These are phyloP conservation scores for Leptographium lundbergii DNA, from an alignment of 2,329 filamentous ascomycete genomes.

Conservation along the genomic window DNA sequence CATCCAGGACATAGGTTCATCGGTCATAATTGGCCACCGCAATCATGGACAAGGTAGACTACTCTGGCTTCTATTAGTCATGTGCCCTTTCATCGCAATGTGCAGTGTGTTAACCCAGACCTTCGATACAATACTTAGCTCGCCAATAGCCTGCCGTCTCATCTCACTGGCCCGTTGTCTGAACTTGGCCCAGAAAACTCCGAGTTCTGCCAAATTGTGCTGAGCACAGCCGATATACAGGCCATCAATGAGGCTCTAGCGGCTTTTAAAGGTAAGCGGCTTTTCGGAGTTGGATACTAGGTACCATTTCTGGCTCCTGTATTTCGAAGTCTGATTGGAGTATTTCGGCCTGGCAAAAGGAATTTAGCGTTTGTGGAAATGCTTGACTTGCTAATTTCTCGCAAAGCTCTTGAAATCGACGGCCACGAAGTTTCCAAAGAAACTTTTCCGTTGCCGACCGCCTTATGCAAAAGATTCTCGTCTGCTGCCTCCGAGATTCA, in stretches of 20 bases:
- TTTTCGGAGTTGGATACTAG: background rate
- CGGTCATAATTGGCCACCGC: background rate
- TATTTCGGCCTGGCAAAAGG: too few relatives aligned
- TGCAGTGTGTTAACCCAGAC: background rate
- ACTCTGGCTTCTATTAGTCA: too few relatives aligned
- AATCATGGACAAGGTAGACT: background rate
- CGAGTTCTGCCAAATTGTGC: slow-evolving; percentile 4
- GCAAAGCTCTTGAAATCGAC: slow-evolving; percentile 17
- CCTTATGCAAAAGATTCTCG: slow-evolving; percentile 21
- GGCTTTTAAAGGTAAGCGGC: slow-evolving; percentile 16
- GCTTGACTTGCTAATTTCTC: background rate
- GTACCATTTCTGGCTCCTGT: too few relatives aligned
- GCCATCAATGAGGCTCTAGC: slow-evolving; percentile 16
- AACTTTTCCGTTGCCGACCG: slow-evolving; percentile 27
- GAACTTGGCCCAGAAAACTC: slow-evolving; percentile 5
- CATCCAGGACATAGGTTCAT: too few relatives aligned
- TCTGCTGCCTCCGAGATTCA: slow-evolving; percentile 24
- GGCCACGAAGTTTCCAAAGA: slow-evolving; percentile 22
- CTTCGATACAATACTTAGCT: background rate
- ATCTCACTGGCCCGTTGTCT: slow-evolving; percentile 4
- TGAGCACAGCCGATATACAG: slow-evolving; percentile 10
- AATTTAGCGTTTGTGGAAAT: background rate
- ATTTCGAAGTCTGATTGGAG: too few relatives aligned
- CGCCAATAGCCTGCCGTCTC: background rate
- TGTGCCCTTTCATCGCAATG: too few relatives aligned